A percentile compares a stretch with the other conserved stretches of the same genome.
Evolutionary conservation across 1,284 basidiomycete species (phyloP).

Genomic region (Cryptococcus amylolentus): DNA sequence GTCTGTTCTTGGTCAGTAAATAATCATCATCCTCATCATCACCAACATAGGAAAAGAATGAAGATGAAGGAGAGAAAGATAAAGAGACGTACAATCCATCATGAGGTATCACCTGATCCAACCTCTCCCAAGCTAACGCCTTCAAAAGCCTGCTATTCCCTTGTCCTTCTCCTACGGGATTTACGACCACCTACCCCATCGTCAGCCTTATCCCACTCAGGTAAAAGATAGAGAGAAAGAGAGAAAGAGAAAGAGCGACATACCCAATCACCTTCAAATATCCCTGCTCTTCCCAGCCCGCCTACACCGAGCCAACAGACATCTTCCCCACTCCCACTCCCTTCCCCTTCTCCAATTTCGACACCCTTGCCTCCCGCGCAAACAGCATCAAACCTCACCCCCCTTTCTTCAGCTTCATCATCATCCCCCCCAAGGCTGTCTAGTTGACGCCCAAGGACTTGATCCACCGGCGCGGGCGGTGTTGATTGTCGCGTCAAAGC

Average conservation of each 20-base stretch:
- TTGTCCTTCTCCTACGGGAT: conserved; percentile 40
- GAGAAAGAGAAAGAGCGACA: conserved; percentile 31
- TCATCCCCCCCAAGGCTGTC: neutral
- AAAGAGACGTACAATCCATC: conserved; percentile 29
- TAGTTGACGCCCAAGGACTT: conserved; percentile 5
- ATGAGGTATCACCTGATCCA: conserved; percentile 26
- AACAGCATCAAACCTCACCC: conserved; percentile 24
- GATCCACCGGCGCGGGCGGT: conserved; percentile 25
- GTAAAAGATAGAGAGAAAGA: neutral
- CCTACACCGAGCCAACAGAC: conserved; percentile 46
- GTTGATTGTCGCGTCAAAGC: conserved; percentile 16
- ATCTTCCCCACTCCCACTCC: conserved; percentile 17
- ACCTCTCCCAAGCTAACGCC: conserved; percentile 56
- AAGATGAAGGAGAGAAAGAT: neutral
- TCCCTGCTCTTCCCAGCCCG: conserved; percentile 68
- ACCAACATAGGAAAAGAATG: too few relatives aligned
- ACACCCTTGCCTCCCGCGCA: conserved; percentile 8
- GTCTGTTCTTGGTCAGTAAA: conserved; percentile 13
- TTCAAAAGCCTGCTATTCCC: conserved; percentile 53
- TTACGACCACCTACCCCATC: neutral
- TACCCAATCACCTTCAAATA: conserved; percentile 87
- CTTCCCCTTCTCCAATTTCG: neutral
- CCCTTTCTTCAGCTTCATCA: conserved; percentile 13
- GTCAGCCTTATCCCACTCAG: neutral
- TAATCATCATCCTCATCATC: too few relatives aligned